Base-by-base conservation (phyloP, 192 early-diverging fungal species). In the Mortierella alpina region DNA sequence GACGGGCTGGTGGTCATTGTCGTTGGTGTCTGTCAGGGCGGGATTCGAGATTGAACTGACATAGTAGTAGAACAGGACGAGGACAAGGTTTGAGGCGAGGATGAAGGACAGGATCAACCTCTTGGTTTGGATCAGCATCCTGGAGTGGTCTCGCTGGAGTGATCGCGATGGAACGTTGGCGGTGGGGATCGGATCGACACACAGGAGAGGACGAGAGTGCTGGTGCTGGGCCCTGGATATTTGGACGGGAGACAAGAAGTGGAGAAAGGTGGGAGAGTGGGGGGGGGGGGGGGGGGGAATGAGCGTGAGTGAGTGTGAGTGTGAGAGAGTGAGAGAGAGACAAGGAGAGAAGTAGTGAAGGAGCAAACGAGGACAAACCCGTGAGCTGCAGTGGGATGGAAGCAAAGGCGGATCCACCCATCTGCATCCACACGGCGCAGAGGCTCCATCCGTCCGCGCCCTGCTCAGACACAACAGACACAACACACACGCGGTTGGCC, bases 121-220 rank as follows among this genome's bases (percentile, higher is more conserved):
- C 65, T 72, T 80, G 12, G 69, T 42, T 48, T 80, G 69, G 15
- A 78, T 71, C 52, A 71, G 52, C 69, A 72, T 80, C 13, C n/a
- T 66, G 50, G 6, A 41, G 15, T n/a, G n/a, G n/a, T n/a, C n/a
- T n/a, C n/a, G n/a, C n/a, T n/a, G n/a, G n/a, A n/a, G n/a, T n/a
- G n/a, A n/a, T n/a, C n/a, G n/a, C n/a, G n/a, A n/a, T n/a, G n/a
- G n/a, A n/a, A n/a, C n/a, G n/a, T n/a, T n/a, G n/a, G n/a, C n/a
- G n/a, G n/a, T n/a, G n/a, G 20, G 1, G 42, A 31, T 41, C 17
- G 51, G 49, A 42, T 60, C 14, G 57, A 23, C 42, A 18, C 58
- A 22, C 22, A 9, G 13, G 31, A 18, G 44, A 45, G 8, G 53
- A 39, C 40, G 49, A 20, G 20, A 42, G n/a, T 65, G 49, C 7